phyloP scores from a whole-genome alignment of 2,329 filamentous ascomycete species.

The Aureobasidium sp. region DNA sequence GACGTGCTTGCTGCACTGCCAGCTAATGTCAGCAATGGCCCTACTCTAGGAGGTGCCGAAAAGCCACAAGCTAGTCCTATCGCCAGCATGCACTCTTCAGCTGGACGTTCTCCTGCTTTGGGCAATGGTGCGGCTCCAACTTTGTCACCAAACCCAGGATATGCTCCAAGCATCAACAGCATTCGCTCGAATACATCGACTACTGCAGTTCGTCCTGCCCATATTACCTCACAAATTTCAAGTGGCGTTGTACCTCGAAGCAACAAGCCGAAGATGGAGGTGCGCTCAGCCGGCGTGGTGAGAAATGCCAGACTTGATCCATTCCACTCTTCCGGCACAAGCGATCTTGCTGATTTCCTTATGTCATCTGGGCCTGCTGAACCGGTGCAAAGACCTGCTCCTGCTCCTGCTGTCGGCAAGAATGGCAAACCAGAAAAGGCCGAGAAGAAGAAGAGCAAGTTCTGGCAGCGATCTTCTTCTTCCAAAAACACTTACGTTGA shows the following conservation, averaged over 20 bases:
- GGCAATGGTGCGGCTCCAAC: background rate
- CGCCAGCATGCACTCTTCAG: slow-evolving; percentile 2
- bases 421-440: slow-evolving; percentile 9
- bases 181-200: slow-evolving; percentile 22
- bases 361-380: slow-evolving; percentile 33
- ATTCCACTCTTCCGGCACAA: slow-evolving; percentile 26
- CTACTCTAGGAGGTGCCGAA: slow-evolving; percentile 19
- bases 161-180: slow-evolving; percentile 14
- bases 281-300: slow-evolving; percentile 22
- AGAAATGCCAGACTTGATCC: slow-evolving; percentile 23
- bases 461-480: slow-evolving; percentile 16
- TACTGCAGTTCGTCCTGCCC: slow-evolving; percentile 16
- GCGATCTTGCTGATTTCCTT: slow-evolving; percentile 40
- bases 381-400: slow-evolving; percentile 18
- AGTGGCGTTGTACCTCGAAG: slow-evolving; percentile 17
- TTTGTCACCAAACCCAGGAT: slow-evolving; percentile 7
- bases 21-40: slow-evolving; percentile 25
- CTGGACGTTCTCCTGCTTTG: slow-evolving; percentile 1
- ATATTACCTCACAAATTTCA: slow-evolving; percentile 14
- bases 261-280: slow-evolving; percentile 16
- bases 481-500: slow-evolving; percentile 21
- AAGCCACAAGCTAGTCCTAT: background rate
- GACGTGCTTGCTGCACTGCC: slow-evolving; percentile 32
- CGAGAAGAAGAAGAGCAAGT: slow-evolving; percentile 25
- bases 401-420: slow-evolving; percentile 9